Base-by-base conservation (phyloP, 345 rosid species). In the Dimocarpus longan region DNA sequence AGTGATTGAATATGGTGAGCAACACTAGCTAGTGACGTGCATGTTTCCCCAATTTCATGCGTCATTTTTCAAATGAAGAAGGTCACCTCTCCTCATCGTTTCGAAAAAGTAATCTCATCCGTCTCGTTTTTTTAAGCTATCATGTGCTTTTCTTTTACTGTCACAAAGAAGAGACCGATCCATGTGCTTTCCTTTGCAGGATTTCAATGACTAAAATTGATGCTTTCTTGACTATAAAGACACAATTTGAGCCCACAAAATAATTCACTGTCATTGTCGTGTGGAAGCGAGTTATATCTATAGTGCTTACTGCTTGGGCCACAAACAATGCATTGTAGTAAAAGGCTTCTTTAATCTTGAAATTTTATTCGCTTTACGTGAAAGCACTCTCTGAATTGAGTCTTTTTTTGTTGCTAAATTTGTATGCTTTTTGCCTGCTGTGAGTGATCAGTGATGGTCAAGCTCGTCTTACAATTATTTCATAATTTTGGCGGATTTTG, bases 111-210 rank as follows among this genome's bases (percentile, higher is more conserved):
- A 18, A 26, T 48, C 32, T 43, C 73, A 77, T 19, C 67, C 37
- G 63, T 76, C 48, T 32, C 32, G 15, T 76, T 37, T 83, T 68
- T 74, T 54, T 24, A 77, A 74, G 70, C 48, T 6, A 71, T 46
- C 52, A 16, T 43, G 39, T 48, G 24, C 72, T 6, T 24, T 64
- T 24, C 78, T 19, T n/a, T 60, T 60, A 2, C 7, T 44, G 26
- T 19, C 37, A 64, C 28, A 4, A 64, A 64, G 21, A 5, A n/a
- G 32, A 48, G 2, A 60, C 21, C 65, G 11, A 22, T 60, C 44
- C 10, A 24, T 32, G 21, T 32, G 8, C 40, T 78, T 18, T n/a
- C 22, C 10, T 56, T 66, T 54, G 72, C 12, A 13, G 5, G 26
- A 15, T 39, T 64, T 39, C 32, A 9, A 50, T 13, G 32, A 12